Evolutionary conservation across 192 early-diverging fungal species (phyloP).

Genomic region (Backusella parvicylindrica): DNA sequence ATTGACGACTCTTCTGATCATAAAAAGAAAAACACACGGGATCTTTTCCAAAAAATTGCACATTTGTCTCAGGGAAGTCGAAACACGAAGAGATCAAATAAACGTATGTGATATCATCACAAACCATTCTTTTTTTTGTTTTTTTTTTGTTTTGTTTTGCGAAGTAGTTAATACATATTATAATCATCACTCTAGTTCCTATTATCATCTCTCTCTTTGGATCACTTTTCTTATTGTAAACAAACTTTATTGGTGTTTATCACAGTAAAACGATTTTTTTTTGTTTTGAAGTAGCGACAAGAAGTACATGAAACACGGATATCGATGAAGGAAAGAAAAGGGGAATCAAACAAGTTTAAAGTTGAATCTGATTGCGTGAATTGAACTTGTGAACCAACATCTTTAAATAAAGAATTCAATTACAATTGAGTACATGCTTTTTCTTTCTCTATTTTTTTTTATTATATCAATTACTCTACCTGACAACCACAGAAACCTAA

Average conservation of each 20-base stretch:
- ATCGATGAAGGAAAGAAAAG: background rate
- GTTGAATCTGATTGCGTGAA: constrained; percentile 36
- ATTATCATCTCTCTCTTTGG: background rate
- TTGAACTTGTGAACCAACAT: constrained; percentile 34
- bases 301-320: constrained; percentile 5
- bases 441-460: background rate
- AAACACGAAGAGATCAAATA: background rate
- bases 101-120: background rate
- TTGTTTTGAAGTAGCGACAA: background rate
- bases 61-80: background rate
- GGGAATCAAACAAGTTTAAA: constrained; percentile 18
- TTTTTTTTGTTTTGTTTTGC: background rate
- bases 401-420: background rate
- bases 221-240: background rate
- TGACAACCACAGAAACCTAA: constrained; percentile 49
- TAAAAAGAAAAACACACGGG: background rate
- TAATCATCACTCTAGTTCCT: background rate
- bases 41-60: background rate
- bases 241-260: background rate
- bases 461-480: constrained; percentile 21
- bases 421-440: background rate
- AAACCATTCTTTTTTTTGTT: background rate
- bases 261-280: background rate
- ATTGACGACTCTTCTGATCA: constrained; percentile 2
- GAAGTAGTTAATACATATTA: background rate